Evolutionary conservation across 305 asterid species (phyloP), one percentile per base, ranked within the genome.

Genomic region (Fraxinus greggii): DNA sequence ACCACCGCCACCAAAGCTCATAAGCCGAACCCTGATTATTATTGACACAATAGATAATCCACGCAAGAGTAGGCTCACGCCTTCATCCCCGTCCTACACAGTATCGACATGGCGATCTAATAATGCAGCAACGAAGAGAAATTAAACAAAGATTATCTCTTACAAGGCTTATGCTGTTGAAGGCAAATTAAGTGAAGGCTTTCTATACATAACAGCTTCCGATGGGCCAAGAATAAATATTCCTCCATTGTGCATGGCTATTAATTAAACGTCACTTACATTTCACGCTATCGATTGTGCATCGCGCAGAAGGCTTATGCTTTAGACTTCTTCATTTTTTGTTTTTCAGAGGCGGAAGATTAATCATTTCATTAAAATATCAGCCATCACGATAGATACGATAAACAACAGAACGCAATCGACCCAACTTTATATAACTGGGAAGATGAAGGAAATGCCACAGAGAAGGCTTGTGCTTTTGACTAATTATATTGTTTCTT

Each of bases 221-320:
- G 83, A 56, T 89, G 91, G 95, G 83, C 88, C 28, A 90, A 89
- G 86, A 79, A 54, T 76, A 90, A 89, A 78, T 86, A 51, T 45
- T 67, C 85, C 5, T 75, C 61, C 33, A 29, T 91, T 75, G 84
- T 90, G 1, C 83, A 74, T 79, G 79, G 35, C 51, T 40, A 36
- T 65, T 28, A 45, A n/a, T 10, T 38, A 51, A 23, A 1, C 24
- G 3, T 56, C 26, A 21, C 23, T 6, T 21, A 7, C 28, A 56
- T 5, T 56, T 6, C 67, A 7, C 54, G 12, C 54, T 42, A 42
- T 40, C 48, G 17, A 40, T 10, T 40, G 45, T 40, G 4, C 48
- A 40, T 40, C 48, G 48, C 48, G 48, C 48, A 40, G 48, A 9
- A 40, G 48, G 48, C 48, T 40, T 9, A 10, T 40, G 48, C 48